These are phyloP conservation scores for Aspergillus campestris DNA, from an alignment of 495 filamentous ascomycete species.

Conservation along the genomic window DNA sequence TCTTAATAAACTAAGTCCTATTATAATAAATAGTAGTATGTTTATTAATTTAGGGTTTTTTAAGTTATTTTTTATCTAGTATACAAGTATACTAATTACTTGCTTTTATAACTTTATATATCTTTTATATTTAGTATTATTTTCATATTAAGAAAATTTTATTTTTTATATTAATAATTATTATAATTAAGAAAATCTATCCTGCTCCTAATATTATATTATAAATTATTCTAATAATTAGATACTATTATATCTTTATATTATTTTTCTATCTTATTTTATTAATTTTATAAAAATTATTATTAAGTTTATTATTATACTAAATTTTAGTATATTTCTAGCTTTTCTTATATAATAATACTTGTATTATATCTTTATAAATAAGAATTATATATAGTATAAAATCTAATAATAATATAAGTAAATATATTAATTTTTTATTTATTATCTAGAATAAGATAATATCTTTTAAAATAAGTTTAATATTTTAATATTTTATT, in stretches of 20 bases:
- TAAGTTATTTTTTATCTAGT: neutral
- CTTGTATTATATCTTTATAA: no score
- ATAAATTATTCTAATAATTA: slow-evolving; percentile 2
- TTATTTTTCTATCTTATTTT: slow-evolving; percentile 7
- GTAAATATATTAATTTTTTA: slow-evolving; percentile 6
- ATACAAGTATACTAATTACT: no score
- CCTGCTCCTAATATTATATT: neutral
- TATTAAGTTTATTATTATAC: slow-evolving; percentile 1
- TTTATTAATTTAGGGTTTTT: neutral
- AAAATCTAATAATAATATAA: no score
- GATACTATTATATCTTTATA: slow-evolving; percentile 6
- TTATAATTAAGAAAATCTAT: no score
- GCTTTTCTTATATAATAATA: no score
- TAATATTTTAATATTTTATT: slow-evolving; percentile 1
- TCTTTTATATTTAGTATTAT: neutral
- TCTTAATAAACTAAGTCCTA: neutral
- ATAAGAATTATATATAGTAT: no score
- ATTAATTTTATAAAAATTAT: slow-evolving; percentile 7
- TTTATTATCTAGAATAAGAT: slow-evolving; percentile 7
- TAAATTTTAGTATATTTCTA: no score
- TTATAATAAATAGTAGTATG: neutral
- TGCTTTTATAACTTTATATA: neutral
- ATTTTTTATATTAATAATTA: slow-evolving; percentile 5
- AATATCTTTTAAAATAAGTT: slow-evolving; percentile 1
- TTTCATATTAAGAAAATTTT: slow-evolving; percentile 4